Evolutionary conservation across 169 alveolate genomes (phyloP).

Genomic region (Neospora caninum): DNA sequence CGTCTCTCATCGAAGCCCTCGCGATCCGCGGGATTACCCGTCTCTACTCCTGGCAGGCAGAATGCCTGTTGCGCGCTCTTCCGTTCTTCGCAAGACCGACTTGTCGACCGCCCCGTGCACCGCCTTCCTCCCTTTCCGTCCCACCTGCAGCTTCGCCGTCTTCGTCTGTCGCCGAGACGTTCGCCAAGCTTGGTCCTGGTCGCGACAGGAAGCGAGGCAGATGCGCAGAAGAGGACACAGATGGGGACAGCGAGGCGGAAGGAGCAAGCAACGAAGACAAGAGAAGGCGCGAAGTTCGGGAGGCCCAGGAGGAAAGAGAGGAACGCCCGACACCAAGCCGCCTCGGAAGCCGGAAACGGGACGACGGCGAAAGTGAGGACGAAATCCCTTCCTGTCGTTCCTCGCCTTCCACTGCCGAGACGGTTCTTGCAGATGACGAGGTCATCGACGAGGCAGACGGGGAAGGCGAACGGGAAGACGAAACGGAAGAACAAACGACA

Average conservation of each 20-base stretch:
- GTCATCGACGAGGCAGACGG: too few species aligned
- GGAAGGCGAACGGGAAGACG: too few species aligned
- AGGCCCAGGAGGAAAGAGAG: neutral
- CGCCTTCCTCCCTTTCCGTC: neutral
- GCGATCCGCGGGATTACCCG: conserved; percentile 43
- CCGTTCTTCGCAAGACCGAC: neutral
- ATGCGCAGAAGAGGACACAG: neutral
- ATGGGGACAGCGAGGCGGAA: neutral
- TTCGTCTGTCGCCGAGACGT: neutral
- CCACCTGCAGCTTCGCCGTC: neutral
- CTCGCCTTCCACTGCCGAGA: too few species aligned
- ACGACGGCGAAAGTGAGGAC: too few species aligned
- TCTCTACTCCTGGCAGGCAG: conserved; percentile 69
- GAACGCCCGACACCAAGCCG: neutral
- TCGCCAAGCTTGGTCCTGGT: neutral
- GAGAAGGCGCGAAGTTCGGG: neutral
- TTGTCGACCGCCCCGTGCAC: neutral
- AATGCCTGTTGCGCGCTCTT: conserved; percentile 55
- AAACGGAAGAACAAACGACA: too few species aligned
- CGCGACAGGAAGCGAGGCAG: neutral
- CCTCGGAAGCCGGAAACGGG: neutral
- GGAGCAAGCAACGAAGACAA: neutral
- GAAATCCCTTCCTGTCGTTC: too few species aligned
- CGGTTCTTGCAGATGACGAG: too few species aligned
- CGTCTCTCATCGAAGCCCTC: neutral